Conservation (phyloP, 179 eudicot genomes). For the Patellifolia procumbens region DNA sequence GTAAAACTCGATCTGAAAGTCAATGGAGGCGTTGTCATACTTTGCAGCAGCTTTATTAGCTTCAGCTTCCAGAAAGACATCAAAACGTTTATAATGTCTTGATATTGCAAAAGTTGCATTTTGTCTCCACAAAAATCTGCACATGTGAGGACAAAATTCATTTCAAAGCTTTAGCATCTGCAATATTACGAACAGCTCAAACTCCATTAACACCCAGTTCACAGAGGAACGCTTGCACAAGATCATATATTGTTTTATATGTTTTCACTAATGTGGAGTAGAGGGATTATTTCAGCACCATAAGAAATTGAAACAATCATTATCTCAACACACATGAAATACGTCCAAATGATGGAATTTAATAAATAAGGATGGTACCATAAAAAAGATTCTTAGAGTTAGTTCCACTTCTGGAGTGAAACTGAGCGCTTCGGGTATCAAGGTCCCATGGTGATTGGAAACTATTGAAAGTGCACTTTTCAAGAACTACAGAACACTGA, state of each 20-base stretch:
- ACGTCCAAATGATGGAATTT: background rate
- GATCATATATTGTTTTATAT: background rate
- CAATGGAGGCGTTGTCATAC: conserved; percentile 85
- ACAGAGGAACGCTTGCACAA: background rate
- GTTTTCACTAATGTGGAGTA: background rate
- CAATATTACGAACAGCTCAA: background rate
- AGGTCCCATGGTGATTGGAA: background rate
- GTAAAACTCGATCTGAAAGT: conserved; percentile 85
- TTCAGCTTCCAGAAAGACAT: conserved; percentile 90
- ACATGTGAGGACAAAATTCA: conserved; percentile 8
- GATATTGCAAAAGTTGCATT: conserved; percentile 95
- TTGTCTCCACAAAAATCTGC: conserved; percentile 94
- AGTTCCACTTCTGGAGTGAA: too few species aligned
- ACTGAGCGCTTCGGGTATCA: too few species aligned
- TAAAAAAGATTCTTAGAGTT: too few species aligned
- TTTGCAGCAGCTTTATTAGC: conserved; percentile 97
- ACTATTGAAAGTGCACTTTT: background rate
- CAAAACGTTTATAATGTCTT: conserved; percentile 90
- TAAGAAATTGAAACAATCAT: background rate
- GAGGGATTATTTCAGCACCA: background rate
- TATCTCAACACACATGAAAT: background rate
- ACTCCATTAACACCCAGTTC: background rate
- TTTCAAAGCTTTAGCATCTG: background rate
- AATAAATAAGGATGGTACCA: too few species aligned
- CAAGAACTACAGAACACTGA: background rate